Evolutionary conservation across 768 basidiomycete genomes (phyloP).

Genomic region (Chalciporus sphaerocephalus): DNA sequence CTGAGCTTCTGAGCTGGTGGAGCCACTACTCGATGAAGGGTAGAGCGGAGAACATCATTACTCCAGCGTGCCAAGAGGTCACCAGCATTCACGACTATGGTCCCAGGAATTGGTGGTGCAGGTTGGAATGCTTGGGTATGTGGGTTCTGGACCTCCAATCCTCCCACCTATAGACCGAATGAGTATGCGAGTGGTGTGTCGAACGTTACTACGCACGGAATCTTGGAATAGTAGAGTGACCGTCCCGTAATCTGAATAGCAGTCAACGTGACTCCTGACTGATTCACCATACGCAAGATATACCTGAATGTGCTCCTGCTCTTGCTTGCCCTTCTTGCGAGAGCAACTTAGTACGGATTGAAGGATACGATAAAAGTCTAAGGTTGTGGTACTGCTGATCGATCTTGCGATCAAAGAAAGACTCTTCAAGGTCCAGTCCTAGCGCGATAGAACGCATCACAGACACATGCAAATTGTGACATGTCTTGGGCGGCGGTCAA

Average conservation of each 20-base stretch:
- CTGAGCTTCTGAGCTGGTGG: conserved; percentile 51
- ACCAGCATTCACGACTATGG: conserved; percentile 79
- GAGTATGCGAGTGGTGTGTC: background rate
- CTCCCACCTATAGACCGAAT: conserved; percentile 54
- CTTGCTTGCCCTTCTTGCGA: conserved; percentile 66
- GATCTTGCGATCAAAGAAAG: conserved; percentile 72
- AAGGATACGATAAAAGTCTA: conserved; percentile 75
- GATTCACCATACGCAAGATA: background rate
- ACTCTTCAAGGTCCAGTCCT: conserved; percentile 67
- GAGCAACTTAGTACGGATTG: conserved; percentile 58
- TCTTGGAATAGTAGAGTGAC: conserved; percentile 81
- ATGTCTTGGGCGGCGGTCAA: conserved; percentile 42
- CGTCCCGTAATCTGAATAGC: conserved; percentile 65
- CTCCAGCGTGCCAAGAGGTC: conserved; percentile 82
- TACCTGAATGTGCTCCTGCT: conserved; percentile 79
- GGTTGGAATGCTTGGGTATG: conserved; percentile 68
- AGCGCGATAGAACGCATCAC: conserved; percentile 87
- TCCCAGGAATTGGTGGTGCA: conserved; percentile 72
- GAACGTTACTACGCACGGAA: conserved; percentile 35
- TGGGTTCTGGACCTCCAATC: conserved; percentile 78
- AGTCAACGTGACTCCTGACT: background rate
- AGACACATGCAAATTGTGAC: conserved; percentile 67
- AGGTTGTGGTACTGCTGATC: conserved; percentile 78
- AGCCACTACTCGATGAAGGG: conserved; percentile 78
- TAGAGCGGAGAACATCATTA: conserved; percentile 74